Evolutionary conservation across 2,329 filamentous ascomycete genomes (phyloP).

Genomic region (Grosmannia clavigera): DNA sequence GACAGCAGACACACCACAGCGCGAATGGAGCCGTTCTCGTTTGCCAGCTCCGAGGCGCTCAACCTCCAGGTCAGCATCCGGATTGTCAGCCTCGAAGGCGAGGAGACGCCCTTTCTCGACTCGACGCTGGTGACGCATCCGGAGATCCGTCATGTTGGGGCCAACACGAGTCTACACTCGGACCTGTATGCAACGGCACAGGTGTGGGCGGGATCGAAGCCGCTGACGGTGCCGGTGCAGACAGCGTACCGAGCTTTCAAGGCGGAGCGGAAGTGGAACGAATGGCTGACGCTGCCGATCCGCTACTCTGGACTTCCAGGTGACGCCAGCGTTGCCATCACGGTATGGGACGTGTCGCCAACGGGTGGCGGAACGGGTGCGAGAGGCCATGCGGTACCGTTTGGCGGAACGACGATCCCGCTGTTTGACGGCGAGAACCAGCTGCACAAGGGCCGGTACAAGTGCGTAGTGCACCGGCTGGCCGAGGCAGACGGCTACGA

Average conservation of each 20-base stretch:
- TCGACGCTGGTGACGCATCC: constrained; percentile 69
- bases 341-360: constrained; percentile 87
- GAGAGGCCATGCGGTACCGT: constrained; percentile 66
- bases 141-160: constrained; percentile 76
- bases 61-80: constrained; percentile 58
- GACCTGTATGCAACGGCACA: constrained; percentile 91
- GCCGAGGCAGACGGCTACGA: constrained; percentile 77
- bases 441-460: constrained; percentile 80
- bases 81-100: constrained; percentile 65
- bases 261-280: constrained; percentile 69
- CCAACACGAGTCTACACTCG: constrained; percentile 63
- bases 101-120: constrained; percentile 59
- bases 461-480: constrained; percentile 74
- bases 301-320: constrained; percentile 70
- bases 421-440: constrained; percentile 92
- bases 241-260: constrained; percentile 90
- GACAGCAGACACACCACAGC: no score
- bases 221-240: constrained; percentile 80
- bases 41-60: constrained; percentile 78
- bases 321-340: constrained; percentile 78
- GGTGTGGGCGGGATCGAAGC: constrained; percentile 92
- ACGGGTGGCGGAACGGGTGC: constrained; percentile 55
- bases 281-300: constrained; percentile 86
- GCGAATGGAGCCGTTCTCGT: constrained; percentile 86
- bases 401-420: constrained; percentile 82